These are phyloP conservation scores for Penicillium concentricum DNA, from an alignment of 2,329 filamentous ascomycete species.

Conservation along the genomic window DNA sequence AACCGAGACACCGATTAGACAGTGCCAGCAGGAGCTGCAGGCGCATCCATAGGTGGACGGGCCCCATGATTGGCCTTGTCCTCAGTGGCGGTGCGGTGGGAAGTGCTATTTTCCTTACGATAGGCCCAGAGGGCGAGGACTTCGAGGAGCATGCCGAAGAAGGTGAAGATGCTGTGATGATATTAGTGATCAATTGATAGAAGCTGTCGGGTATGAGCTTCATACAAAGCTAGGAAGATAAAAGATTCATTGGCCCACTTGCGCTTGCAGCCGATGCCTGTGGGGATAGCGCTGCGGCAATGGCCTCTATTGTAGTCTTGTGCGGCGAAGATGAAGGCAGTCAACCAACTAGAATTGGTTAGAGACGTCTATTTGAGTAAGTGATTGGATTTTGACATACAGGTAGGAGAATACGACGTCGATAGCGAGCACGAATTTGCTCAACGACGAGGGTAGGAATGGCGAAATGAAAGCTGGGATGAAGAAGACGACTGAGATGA, in stretches of 20 bases:
- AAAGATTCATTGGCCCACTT: constrained; percentile 47
- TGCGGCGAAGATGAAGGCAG: constrained; percentile 49
- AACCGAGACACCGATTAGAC: not conserved
- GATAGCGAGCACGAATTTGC: constrained; percentile 40
- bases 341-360: constrained; percentile 42
- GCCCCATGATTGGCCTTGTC: constrained; percentile 22
- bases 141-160: constrained; percentile 41
- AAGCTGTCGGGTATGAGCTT: too few relatives aligned
- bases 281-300: constrained; percentile 36
- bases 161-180: constrained; percentile 40
- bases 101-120: constrained; percentile 19
- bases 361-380: not conserved
- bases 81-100: constrained; percentile 7
- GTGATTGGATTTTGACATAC: constrained; percentile 23
- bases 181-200: not conserved
- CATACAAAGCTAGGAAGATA: constrained; percentile 49
- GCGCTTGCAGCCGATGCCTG: constrained; percentile 32
- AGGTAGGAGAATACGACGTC: constrained; percentile 50
- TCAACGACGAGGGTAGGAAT: constrained; percentile 37
- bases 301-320: constrained; percentile 42
- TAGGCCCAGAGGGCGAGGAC: constrained; percentile 36
- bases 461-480: constrained; percentile 43
- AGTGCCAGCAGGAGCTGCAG: constrained; percentile 13
- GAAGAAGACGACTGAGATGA: constrained; percentile 43
- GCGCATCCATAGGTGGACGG: constrained; percentile 20